phyloP scores from a whole-genome alignment of 2,329 filamentous ascomycete genomes.

The Cordyceps sp. region DNA sequence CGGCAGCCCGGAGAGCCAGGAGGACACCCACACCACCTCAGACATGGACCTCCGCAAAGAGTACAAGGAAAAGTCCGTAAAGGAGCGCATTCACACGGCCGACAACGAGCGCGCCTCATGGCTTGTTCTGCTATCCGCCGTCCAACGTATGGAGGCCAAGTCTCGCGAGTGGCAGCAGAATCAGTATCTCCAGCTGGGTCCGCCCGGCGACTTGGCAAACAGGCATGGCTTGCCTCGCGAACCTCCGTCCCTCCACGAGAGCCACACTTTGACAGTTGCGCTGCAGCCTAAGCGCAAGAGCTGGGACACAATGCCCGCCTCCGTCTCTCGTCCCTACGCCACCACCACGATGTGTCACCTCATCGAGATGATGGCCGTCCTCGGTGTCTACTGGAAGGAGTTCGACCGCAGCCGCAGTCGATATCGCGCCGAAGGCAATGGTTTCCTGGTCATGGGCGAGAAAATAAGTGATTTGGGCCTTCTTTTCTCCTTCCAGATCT shows the following conservation, averaged over 20 bases:
- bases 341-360: conserved; percentile 39
- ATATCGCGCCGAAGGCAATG: conserved; percentile 38
- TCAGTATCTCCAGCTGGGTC: conserved; percentile 12
- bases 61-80: conserved; percentile 9
- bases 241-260: conserved; percentile 9
- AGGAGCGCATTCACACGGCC: conserved; percentile 30
- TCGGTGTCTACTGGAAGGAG: conserved; percentile 42
- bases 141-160: conserved; percentile 31
- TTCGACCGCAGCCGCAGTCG: conserved; percentile 34
- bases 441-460: conserved; percentile 30
- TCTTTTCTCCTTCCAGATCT: conserved; percentile 35
- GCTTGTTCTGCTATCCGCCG: conserved; percentile 29
- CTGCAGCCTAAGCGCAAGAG: conserved; percentile 28
- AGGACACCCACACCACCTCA: conserved; percentile 15
- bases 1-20: conserved; percentile 19
- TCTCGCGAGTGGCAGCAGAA: conserved; percentile 28
- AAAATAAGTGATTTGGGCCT: conserved; percentile 32
- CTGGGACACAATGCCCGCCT: conserved; percentile 34
- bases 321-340: conserved; percentile 30
- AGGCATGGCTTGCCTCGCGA: conserved; percentile 7
- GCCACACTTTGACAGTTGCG: conserved; percentile 26
- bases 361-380: conserved; percentile 33
- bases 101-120: conserved; percentile 40
- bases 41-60: conserved; percentile 15
- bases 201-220: conserved; percentile 6